phyloP scores from a whole-genome alignment of 768 basidiomycete genomes.

The Russula griseocarnosa region DNA sequence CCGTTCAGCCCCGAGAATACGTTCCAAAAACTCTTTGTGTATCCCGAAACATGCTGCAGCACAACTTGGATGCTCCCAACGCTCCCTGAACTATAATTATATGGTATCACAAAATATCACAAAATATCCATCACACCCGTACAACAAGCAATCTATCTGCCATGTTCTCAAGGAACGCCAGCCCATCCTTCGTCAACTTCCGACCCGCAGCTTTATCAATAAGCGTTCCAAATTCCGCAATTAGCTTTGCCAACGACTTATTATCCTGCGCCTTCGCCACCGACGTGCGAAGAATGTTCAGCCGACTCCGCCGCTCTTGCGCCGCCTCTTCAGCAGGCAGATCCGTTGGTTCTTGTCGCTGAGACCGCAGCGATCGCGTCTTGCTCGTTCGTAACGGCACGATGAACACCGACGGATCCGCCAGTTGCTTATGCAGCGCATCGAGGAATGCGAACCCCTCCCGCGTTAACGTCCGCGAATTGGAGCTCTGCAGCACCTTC shows the following conservation, averaged over 20 bases:
- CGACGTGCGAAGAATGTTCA: slow-evolving; percentile 54
- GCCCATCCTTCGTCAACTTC: slow-evolving; percentile 75
- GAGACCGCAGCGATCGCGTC: slow-evolving; percentile 30
- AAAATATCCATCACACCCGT: slow-evolving; percentile 11
- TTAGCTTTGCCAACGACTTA: slow-evolving; percentile 56
- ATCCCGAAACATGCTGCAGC: not conserved
- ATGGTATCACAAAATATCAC: no score
- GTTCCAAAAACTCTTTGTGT: no score
- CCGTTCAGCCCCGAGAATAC: no score
- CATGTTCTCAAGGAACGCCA: slow-evolving; percentile 62
- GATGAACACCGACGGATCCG: slow-evolving; percentile 59
- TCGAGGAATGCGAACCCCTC: slow-evolving; percentile 71
- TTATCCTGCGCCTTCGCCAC: slow-evolving; percentile 51
- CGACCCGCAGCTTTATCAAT: slow-evolving; percentile 65
- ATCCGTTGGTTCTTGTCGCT: slow-evolving; percentile 30
- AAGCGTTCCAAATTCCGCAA: slow-evolving; percentile 65
- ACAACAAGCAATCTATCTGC: slow-evolving; percentile 49
- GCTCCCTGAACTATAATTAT: no score
- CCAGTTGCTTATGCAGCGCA: slow-evolving; percentile 63
- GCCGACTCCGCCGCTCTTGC: slow-evolving; percentile 46
- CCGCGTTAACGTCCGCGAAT: slow-evolving; percentile 61
- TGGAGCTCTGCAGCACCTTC: slow-evolving; percentile 59
- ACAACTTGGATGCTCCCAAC: no score
- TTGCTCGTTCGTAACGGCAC: slow-evolving; percentile 49
- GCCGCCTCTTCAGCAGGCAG: slow-evolving; percentile 34